Conservation (phyloP, 257 asterid species). For the Verbascum thapsus region DNA sequence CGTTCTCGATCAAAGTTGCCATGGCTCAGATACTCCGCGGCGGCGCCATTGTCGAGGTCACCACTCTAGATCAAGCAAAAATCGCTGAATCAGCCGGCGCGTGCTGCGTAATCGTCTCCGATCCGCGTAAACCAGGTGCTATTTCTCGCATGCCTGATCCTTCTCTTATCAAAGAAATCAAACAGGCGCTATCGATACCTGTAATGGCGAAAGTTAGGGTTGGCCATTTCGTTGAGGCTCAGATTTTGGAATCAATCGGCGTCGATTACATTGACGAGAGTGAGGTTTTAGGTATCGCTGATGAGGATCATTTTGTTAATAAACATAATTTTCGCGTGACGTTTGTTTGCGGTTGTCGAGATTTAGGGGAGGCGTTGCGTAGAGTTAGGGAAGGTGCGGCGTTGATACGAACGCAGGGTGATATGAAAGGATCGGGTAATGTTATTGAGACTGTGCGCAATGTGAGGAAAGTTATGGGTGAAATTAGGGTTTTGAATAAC, state of each 20-base stretch:
- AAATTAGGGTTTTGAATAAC: constrained; percentile 63
- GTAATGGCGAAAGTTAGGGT: constrained; percentile 70
- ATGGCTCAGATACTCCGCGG: constrained; percentile 90
- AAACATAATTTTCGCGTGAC: constrained; percentile 74
- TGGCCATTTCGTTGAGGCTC: constrained; percentile 91
- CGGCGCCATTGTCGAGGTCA: constrained; percentile 75
- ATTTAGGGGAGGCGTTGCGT: constrained; percentile 80
- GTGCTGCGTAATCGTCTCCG: constrained; percentile 64
- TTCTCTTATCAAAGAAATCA: constrained; percentile 66
- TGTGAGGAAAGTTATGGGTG: constrained; percentile 80
- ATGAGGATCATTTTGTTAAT: constrained; percentile 67
- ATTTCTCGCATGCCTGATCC: constrained; percentile 89
- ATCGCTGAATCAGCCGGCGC: constrained; percentile 90
- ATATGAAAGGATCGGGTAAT: constrained; percentile 49
- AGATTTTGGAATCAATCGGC: constrained; percentile 76
- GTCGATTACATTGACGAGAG: constrained; percentile 80
- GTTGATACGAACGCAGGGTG: constrained; percentile 79
- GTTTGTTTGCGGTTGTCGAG: constrained; percentile 77
- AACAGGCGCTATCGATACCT: constrained; percentile 63
- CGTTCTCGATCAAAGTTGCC: constrained; percentile 75
- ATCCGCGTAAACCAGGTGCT: constrained; percentile 49
- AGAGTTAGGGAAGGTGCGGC: constrained; percentile 88
- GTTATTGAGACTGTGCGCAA: constrained; percentile 55
- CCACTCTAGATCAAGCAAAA: constrained; percentile 64
- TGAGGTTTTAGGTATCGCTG: constrained; percentile 64